Percentiles rank a stretch among this genome's conserved stretches.
Evolutionary conservation across 805 yeast species (phyloP).

Genomic region (Ogataea nitratoaversa): DNA sequence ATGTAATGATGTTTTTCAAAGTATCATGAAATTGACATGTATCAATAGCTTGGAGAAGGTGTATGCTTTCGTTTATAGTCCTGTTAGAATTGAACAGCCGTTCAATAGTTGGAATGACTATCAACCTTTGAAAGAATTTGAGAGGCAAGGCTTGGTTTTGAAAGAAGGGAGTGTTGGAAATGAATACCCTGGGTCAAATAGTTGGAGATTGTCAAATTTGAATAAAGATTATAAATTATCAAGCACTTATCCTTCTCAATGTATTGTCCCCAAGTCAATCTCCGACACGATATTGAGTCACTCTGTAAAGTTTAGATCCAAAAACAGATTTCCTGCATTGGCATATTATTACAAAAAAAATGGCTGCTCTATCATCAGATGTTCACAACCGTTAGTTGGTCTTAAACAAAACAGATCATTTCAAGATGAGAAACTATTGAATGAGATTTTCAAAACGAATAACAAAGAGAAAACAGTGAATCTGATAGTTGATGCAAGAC

Average conservation of each 20-base stretch:
- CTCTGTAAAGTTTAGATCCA: conserved; percentile 83
- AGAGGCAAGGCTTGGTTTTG: conserved; percentile 56
- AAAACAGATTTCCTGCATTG: conserved; percentile 76
- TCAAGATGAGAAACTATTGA: conserved; percentile 83
- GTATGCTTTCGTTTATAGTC: conserved; percentile 79
- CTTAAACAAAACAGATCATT: conserved; percentile 79
- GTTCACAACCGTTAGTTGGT: conserved; percentile 93
- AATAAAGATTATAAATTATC: conserved; percentile 66
- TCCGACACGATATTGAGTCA: conserved; percentile 81
- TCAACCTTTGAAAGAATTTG: conserved; percentile 58
- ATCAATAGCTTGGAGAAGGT: conserved; percentile 49
- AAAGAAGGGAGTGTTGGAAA: conserved; percentile 12
- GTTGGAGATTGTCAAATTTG: conserved; percentile 69
- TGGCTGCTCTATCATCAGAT: conserved; percentile 77
- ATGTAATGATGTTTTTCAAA: conserved; percentile 69
- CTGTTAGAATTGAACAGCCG: conserved; percentile 63
- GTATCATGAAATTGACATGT: conserved; percentile 63
- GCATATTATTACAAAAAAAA: conserved; percentile 69
- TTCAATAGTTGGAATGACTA: conserved; percentile 73
- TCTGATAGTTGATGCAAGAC: conserved; percentile 86
- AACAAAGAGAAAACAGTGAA: conserved; percentile 35
- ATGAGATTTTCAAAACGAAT: conserved; percentile 68
- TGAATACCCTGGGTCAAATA: conserved; percentile 8
- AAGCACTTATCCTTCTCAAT: conserved; percentile 64
- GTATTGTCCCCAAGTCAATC: conserved; percentile 71